Base-by-base conservation (phyloP, 163 green algal genomes). In the Volvox carteri region DNA sequence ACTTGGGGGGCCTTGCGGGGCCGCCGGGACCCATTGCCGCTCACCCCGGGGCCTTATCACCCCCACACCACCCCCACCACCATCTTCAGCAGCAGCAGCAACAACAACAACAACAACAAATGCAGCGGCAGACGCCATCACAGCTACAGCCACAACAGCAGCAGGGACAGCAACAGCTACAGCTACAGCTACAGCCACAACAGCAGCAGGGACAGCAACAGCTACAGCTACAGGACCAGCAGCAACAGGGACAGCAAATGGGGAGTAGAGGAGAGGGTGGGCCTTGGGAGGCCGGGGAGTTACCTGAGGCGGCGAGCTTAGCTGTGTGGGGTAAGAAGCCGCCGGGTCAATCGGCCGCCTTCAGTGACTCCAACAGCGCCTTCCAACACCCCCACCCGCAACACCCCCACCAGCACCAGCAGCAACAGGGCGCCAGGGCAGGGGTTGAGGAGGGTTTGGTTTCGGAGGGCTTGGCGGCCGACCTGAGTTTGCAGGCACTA, bases 121-220 rank as follows among this genome's bases (percentile, higher is more conserved):
- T 14, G 67, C 33, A 75, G 33, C 65, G 65, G 30, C 65, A 16
- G 65, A 28, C 6, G 58, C 16, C n/a, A 30, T 12, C 30, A 30
- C 65, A 44, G 65, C 30, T 44, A 30, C 65, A 8, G 65, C 65
- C n/a, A 8, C 33, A 44, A 23, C 33, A 14, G 33, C 33, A 21
- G 19, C 44, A 16, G 16, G 7, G 11, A 9, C 9, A 30, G 9
- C 44, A 30, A 30, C 30, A 21, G 30, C 30, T 8, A 9, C 65
- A 46, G 65, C n/a, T 75, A 9, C 5, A 46, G 33, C 28, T 19
- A 12, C 19, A 16, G 33, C 65, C 18, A 21, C 28, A 16, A 23
- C n/a, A 21, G 67, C 67, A 76, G n/a, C 67, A 76, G 67, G 62
- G 62, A 41, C 67, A 52, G 67, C 30, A 76, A 11, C 33, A 37